Conservation (phyloP, 2,329 filamentous ascomycete species). For the Exophiala alcalophila region DNA sequence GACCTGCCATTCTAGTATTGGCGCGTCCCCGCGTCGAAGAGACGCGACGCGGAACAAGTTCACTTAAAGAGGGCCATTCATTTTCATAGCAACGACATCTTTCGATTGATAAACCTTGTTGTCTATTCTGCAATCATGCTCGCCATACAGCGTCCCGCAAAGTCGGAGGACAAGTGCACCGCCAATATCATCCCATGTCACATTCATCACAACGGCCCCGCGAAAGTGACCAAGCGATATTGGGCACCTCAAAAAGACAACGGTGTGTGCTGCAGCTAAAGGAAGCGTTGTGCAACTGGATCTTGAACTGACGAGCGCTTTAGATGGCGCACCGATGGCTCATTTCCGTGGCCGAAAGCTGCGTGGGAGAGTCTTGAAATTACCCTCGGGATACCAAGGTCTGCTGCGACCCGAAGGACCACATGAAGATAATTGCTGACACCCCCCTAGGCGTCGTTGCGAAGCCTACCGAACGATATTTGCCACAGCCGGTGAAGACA, state of each 20-base stretch:
- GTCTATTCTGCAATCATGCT: slow-evolving; percentile 40
- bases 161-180: slow-evolving; percentile 11
- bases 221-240: slow-evolving; percentile 62
- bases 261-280: slow-evolving; percentile 37
- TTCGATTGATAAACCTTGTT: too few species aligned
- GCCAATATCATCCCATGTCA: slow-evolving; percentile 73
- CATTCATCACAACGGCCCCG: slow-evolving; percentile 72
- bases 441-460: slow-evolving; percentile 55
- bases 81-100: too few species aligned
- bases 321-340: slow-evolving; percentile 55
- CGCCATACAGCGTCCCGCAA: slow-evolving; percentile 37
- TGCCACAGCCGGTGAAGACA: slow-evolving; percentile 16
- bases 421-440: neutral
- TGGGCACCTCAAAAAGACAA: slow-evolving; percentile 62
- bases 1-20: too few species aligned
- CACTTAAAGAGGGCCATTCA: too few species aligned
- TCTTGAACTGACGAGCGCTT: too few species aligned
- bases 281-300: too few species aligned
- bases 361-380: slow-evolving; percentile 60
- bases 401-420: slow-evolving; percentile 7
- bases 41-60: too few species aligned
- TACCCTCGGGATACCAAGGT: slow-evolving; percentile 71
- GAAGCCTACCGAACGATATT: slow-evolving; percentile 38
- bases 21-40: too few species aligned
- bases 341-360: slow-evolving; percentile 82